phyloP scores from a whole-genome alignment of 208 protist genomes.

The Trypanosoma theileri region DNA sequence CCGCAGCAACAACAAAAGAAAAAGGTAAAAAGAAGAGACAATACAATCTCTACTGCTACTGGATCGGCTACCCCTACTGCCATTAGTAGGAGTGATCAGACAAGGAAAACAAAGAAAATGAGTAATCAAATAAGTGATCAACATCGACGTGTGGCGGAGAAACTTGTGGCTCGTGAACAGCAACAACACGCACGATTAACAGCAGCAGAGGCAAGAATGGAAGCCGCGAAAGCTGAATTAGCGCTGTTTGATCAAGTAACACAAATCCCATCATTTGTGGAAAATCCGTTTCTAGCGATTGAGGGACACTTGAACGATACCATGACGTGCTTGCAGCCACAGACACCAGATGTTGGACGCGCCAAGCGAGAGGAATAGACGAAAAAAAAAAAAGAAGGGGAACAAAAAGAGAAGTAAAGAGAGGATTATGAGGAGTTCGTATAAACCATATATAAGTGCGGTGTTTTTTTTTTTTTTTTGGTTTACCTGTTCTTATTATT shows the following conservation, averaged over 20 bases:
- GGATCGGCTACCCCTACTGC: background rate
- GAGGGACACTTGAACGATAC: constrained; percentile 52
- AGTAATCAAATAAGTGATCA: background rate
- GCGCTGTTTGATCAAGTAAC: constrained; percentile 55
- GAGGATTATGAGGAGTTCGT: background rate
- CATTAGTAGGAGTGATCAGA: no score
- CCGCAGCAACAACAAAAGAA: background rate
- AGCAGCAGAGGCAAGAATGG: constrained; percentile 51
- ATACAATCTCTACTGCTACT: background rate
- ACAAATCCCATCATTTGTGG: constrained; percentile 44
- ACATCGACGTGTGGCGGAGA: constrained; percentile 2
- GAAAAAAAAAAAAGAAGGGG: no score
- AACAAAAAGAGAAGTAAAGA: background rate
- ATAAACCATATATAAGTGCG: background rate
- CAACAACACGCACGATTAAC: constrained; percentile 5
- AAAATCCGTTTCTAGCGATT: constrained; percentile 62
- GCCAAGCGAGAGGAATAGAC: background rate
- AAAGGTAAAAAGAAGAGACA: no score
- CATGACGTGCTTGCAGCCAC: constrained; percentile 69
- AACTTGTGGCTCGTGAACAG: constrained; percentile 11
- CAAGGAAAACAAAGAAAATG: background rate
- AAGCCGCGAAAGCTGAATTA: constrained; percentile 50
- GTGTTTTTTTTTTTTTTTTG: background rate
- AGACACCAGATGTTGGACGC: constrained; percentile 69
- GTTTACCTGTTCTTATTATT: background rate